Base-by-base conservation (phyloP, 495 filamentous ascomycete genomes). In the Neurospora hispaniola region DNA sequence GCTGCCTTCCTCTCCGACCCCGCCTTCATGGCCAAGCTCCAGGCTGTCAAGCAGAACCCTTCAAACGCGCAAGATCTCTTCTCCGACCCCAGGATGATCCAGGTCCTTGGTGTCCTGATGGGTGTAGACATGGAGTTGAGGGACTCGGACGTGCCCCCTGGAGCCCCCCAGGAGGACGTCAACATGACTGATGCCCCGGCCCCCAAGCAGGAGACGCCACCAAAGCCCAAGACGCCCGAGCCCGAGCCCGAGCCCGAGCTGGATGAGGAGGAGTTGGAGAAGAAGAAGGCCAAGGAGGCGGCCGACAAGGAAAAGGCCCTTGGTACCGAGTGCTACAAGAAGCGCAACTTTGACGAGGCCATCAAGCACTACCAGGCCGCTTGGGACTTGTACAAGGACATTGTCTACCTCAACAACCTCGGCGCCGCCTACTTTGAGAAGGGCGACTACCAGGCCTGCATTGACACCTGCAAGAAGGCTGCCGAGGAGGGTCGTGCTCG, bases 251-350 rank as follows among this genome's bases (percentile, higher is more conserved):
- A 88, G 18, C 88, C 89, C 79, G 86, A 86, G 59, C 84, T 90
- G 76, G 92, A 96, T 76, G 93, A 97, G 77, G 96, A 98, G 78
- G 86, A 89, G 0, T 80, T 89, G 73, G 91, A 90, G 41, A 92
- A 93, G 84, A 91, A 90, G 82, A 91, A 96, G 86, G 94, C 94
- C 0, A 94, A 98, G 85, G 93, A 90, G 79, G 93, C 92, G 43
- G 96, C 93, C 70, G 96, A 99, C 76, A 91, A 93, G 72, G 94
- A 98, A 86, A 99, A 98, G 88, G 91, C 90, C 72, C 85, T 97
- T 69, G 96, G 96, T 72, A 99, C 94, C 38, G 93, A 97, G 75
- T 90, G 90, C 79, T 99, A 99, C 86, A 99, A 98, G 90, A 97
- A 98, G 88, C 89, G 94, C 76, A 89, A 97, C 78, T 96, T 98